Base-by-base conservation (phyloP, 176 grass and related monocot genomes). In the Carex kokanica region DNA sequence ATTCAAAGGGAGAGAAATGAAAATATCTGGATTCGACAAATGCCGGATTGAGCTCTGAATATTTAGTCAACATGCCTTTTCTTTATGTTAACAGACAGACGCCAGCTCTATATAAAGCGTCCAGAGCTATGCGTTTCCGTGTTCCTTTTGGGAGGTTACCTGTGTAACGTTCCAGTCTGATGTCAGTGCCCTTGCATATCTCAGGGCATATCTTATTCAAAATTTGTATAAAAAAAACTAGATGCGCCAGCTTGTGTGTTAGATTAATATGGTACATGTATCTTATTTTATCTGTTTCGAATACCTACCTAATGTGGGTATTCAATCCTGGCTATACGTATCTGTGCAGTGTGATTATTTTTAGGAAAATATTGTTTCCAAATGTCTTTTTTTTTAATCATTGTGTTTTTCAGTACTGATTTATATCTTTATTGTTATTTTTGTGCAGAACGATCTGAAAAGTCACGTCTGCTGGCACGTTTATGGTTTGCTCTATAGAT, bases 401-500 rank as follows among this genome's bases (percentile, higher is more conserved):
- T 69, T 15, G 0, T 78, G 21, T 56, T 23, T 78, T 78, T 78
- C 18, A 10, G 15, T 55, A 75, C 43, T 77, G 18, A 17, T 27
- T 51, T 16, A 29, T 74, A 6, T 15, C 27, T 74, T 5, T 58
- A 18, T 75, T 73, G 34, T 73, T 85, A 13, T 43, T 21, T 57
- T 34, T 85, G 24, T 78, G 53, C 88, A 99, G 97, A 92, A 99
- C 83, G 93, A 99, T 89, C 91, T 99, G 85, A 99, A 99, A 89
- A 99, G 97, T 84, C 97, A 99, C 85, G 97, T 99, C 56, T 99
- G 97, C 81, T 99, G 97, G 97, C 97, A 99, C 81, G 97, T 99
- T 68, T 99, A 99, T 81, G 97, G 97, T 69, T 86, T 99, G 78
- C 97, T 99, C 20, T 99, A 99, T 78, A 87, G 97, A 84, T 99